Conservation (phyloP, 1,284 basidiomycete genomes). For the Cystobasidium sp. region DNA sequence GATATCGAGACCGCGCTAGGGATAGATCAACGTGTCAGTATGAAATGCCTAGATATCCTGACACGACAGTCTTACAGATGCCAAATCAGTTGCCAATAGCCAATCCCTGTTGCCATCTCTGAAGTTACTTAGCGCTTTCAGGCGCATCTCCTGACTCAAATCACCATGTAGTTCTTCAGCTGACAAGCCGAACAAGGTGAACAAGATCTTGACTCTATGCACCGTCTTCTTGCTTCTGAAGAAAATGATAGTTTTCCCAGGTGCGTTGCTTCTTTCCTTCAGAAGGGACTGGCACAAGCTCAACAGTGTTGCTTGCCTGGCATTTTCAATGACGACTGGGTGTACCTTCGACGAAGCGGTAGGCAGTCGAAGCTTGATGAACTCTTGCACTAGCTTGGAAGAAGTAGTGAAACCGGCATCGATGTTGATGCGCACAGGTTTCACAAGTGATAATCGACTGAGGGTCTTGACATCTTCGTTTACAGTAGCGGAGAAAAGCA, state of each 20-base stretch:
- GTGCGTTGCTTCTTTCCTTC: constrained; percentile 74
- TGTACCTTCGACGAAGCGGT: constrained; percentile 45
- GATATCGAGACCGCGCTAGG: constrained; percentile 54
- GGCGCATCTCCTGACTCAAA: constrained; percentile 89
- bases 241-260: constrained; percentile 82
- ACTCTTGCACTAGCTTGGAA: constrained; percentile 90
- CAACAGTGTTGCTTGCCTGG: constrained; percentile 58
- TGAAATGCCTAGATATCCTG: background rate
- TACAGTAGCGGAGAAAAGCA: constrained; percentile 99
- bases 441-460: constrained; percentile 85
- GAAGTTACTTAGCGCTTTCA: constrained; percentile 83
- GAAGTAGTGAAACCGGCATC: constrained; percentile 90
- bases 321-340: constrained; percentile 45
- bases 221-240: constrained; percentile 94
- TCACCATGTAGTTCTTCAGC: constrained; percentile 93
- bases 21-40: background rate
- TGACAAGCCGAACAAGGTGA: constrained; percentile 82
- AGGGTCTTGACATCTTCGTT: constrained; percentile 94
- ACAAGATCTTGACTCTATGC: constrained; percentile 93
- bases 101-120: constrained; percentile 83
- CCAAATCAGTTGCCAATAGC: constrained; percentile 65
- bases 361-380: constrained; percentile 74
- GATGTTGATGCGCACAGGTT: constrained; percentile 91
- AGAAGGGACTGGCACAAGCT: constrained; percentile 77
- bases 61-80: constrained; percentile 48